These are phyloP conservation scores for Wallacemonas rigidus DNA, from an alignment of 208 protist genomes.

Conservation along the genomic window DNA sequence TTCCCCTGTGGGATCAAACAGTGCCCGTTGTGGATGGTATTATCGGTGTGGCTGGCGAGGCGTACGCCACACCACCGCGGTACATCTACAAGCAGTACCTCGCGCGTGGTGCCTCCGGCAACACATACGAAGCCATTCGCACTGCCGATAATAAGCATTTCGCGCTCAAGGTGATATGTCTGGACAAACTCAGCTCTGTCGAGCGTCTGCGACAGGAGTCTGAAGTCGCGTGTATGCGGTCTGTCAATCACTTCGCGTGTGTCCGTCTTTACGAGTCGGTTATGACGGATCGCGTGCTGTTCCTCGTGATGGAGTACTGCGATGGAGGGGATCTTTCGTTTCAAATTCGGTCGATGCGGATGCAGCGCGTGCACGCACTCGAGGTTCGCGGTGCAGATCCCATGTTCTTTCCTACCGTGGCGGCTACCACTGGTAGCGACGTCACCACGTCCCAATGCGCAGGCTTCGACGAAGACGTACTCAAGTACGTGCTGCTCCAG, in stretches of 20 bases:
- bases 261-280: constrained; percentile 36
- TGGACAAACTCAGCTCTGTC: constrained; percentile 6
- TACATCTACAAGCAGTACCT: constrained; percentile 39
- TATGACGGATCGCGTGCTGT: constrained; percentile 26
- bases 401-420: not conserved
- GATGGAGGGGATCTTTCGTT: constrained; percentile 46
- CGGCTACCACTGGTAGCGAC: constrained; percentile 5
- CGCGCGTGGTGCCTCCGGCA: constrained; percentile 28
- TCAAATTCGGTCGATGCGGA: constrained; percentile 25
- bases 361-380: not conserved
- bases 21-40: constrained; percentile 16
- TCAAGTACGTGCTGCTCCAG: constrained; percentile 49
- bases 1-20: constrained; percentile 1
- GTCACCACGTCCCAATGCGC: constrained; percentile 7
- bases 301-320: constrained; percentile 61
- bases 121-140: constrained; percentile 29
- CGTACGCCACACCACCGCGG: constrained; percentile 9
- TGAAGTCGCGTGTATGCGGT: constrained; percentile 40
- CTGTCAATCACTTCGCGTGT: constrained; percentile 46
- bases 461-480: constrained; percentile 28
- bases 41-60: constrained; percentile 16
- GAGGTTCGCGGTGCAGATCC: not conserved
- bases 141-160: constrained; percentile 18
- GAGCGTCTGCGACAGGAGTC: constrained; percentile 25
- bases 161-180: constrained; percentile 31